phyloP scores from a whole-genome alignment of 345 rosid species.

The Alliaria petiolata region DNA sequence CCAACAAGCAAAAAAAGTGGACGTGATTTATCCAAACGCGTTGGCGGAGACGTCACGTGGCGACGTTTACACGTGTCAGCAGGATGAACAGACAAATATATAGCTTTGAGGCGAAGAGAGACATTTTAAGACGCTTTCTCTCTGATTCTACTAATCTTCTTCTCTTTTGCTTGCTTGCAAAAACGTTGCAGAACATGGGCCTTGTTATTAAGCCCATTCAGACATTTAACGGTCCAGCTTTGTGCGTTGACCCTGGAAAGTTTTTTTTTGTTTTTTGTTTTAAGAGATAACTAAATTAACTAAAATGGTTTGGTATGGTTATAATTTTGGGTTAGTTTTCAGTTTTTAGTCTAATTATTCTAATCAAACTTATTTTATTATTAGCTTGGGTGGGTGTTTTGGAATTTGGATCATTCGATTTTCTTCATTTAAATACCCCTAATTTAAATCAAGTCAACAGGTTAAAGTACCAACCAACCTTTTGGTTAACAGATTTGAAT shows the following conservation, averaged over 20 bases:
- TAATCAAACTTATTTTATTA: too few species aligned
- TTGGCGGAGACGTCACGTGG: conserved; percentile 36
- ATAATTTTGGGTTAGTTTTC: not conserved
- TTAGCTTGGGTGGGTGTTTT: too few species aligned
- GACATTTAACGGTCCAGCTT: not conserved
- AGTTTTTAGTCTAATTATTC: not conserved
- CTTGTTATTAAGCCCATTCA: conserved; percentile 8
- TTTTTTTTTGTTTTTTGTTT: not conserved
- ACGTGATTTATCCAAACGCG: conserved; percentile 35
- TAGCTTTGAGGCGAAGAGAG: not conserved
- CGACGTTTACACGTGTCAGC: conserved; percentile 26
- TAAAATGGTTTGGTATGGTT: not conserved
- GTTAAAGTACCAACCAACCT: not conserved
- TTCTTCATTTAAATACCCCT: too few species aligned
- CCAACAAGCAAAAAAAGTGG: conserved; percentile 26
- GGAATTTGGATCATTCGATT: too few species aligned
- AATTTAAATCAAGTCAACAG: not conserved
- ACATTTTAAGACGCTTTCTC: conserved; percentile 21
- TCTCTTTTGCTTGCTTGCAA: not conserved
- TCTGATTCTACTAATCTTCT: not conserved
- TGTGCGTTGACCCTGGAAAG: not conserved
- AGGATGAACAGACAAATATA: not conserved
- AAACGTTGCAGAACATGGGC: not conserved
- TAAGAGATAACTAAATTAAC: not conserved
- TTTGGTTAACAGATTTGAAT: not conserved